phyloP scores from a whole-genome alignment of 495 filamentous ascomycete genomes.

The Cercophora samala region DNA sequence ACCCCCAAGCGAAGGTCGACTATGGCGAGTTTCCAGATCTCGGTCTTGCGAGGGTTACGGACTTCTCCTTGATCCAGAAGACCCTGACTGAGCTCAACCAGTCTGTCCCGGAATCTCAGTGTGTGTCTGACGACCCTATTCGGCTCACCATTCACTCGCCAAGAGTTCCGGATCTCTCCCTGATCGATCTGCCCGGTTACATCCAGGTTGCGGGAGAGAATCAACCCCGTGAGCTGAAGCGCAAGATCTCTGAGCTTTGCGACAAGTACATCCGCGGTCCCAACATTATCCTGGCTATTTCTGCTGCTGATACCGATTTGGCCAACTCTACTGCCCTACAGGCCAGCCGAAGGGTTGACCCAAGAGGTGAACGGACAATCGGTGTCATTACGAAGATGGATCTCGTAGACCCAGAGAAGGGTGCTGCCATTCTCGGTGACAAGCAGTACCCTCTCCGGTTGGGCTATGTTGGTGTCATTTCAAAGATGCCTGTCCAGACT shows the following conservation, averaged over 20 bases:
- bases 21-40: slow-evolving; percentile 96
- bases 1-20: slow-evolving; percentile 81
- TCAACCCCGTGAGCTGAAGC: slow-evolving; percentile 87
- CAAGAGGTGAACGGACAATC: slow-evolving; percentile 91
- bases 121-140: slow-evolving; percentile 95
- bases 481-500: slow-evolving; percentile 64
- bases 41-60: slow-evolving; percentile 83
- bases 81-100: slow-evolving; percentile 94
- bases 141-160: slow-evolving; percentile 93
- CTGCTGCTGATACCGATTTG: slow-evolving; percentile 93
- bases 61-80: slow-evolving; percentile 88
- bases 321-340: slow-evolving; percentile 93
- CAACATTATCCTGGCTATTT: slow-evolving; percentile 96
- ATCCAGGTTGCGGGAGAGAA: slow-evolving; percentile 91
- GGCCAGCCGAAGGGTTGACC: slow-evolving; percentile 88
- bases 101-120: slow-evolving; percentile 83
- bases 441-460: slow-evolving; percentile 90
- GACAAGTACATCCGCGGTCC: slow-evolving; percentile 97
- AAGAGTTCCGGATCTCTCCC: slow-evolving; percentile 88
- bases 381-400: slow-evolving; percentile 99
- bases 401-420: slow-evolving; percentile 80
- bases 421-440: slow-evolving; percentile 72
- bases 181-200: slow-evolving; percentile 96
- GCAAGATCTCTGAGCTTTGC: slow-evolving; percentile 93
- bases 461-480: slow-evolving; percentile 97